These are phyloP conservation scores for Nicotiana sylvestris DNA, from an alignment of 257 asterid species.

Conservation along the genomic window DNA sequence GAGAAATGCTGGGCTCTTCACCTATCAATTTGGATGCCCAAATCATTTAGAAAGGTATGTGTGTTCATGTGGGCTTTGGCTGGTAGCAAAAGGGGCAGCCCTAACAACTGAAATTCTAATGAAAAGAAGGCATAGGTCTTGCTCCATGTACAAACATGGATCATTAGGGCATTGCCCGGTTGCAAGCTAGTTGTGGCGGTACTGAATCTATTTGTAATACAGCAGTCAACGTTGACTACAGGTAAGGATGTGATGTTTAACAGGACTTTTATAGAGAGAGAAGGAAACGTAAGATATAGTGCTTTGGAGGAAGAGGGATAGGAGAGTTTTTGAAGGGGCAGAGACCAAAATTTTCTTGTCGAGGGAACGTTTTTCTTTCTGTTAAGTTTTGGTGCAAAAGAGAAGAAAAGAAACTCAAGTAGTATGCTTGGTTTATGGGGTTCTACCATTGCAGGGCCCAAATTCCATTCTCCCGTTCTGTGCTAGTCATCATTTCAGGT, in stretches of 20 bases:
- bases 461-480: neutral
- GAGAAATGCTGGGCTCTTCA: neutral
- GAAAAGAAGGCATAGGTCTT: neutral
- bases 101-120: neutral
- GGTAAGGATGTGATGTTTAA: neutral
- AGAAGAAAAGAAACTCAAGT: neutral
- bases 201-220: neutral
- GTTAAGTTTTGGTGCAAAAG: neutral
- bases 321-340: neutral
- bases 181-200: neutral
- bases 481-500: neutral
- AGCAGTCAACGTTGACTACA: neutral
- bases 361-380: neutral
- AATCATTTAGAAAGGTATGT: neutral
- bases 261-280: neutral
- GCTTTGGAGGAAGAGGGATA: neutral
- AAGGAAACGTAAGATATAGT: neutral
- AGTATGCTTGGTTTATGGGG: neutral
- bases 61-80: neutral
- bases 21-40: neutral
- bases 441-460: neutral
- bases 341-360: neutral
- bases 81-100: neutral
- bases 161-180: neutral
- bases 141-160: neutral